A percentile compares a stretch with the other conserved stretches of the same genome.
phyloP scores from a whole-genome alignment of 2,329 filamentous ascomycete species.

The Drechslerella dactyloides region DNA sequence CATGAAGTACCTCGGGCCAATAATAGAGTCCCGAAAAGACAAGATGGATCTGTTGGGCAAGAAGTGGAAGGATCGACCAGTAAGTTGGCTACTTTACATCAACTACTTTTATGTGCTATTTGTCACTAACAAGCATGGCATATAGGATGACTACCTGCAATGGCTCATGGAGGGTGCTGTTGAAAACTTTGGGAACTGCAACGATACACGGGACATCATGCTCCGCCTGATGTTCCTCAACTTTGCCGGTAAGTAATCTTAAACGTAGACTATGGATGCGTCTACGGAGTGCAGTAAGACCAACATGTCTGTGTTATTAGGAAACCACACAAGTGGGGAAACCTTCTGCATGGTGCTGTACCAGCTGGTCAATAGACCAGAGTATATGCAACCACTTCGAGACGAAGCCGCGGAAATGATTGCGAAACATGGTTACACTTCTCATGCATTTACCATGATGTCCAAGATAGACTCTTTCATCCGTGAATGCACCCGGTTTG shows the following conservation, averaged over 20 bases:
- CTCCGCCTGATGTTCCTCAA: conserved; percentile 50
- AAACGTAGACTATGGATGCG: neutral
- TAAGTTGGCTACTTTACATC: conserved; percentile 10
- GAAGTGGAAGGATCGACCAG: conserved; percentile 35
- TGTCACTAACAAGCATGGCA: neutral
- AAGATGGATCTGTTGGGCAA: conserved; percentile 47
- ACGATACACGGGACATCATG: conserved; percentile 43
- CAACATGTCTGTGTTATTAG: neutral
- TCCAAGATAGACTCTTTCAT: conserved; percentile 47
- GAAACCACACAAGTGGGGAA: conserved; percentile 42
- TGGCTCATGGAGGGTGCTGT: conserved; percentile 47
- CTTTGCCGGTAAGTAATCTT: conserved; percentile 44
- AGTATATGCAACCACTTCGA: conserved; percentile 36
- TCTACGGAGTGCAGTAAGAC: neutral
- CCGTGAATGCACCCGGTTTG: conserved; percentile 42
- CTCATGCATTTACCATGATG: conserved; percentile 49
- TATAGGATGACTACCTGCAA: conserved; percentile 48
- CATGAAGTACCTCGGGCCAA: conserved; percentile 34
- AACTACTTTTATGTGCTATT: neutral
- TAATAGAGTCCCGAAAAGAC: conserved; percentile 38
- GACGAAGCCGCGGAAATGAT: conserved; percentile 48
- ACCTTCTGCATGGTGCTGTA: conserved; percentile 43
- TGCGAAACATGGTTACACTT: conserved; percentile 40
- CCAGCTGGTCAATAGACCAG: conserved; percentile 42
- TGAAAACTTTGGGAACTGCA: conserved; percentile 36